These are phyloP conservation scores for Colletotrichum euphorbiae DNA, from an alignment of 2,329 filamentous ascomycete species.

Conservation along the genomic window DNA sequence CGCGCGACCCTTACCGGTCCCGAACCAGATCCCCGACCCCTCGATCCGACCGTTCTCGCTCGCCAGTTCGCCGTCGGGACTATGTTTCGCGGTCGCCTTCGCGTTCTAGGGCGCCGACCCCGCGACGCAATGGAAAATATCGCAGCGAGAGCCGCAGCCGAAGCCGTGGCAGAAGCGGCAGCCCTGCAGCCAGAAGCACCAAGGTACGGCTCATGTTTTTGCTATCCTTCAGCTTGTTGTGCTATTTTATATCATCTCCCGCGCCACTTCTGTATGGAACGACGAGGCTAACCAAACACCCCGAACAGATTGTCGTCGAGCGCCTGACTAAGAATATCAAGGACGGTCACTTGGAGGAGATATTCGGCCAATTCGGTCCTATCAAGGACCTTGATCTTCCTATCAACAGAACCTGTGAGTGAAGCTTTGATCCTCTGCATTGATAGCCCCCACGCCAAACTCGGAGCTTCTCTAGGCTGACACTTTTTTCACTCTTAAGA, in stretches of 20 bases:
- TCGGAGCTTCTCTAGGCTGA: conserved; percentile 29
- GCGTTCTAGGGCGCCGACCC: conserved; percentile 46
- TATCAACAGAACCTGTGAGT: conserved; percentile 71
- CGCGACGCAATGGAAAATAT: conserved; percentile 52
- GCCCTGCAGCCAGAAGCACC: conserved; percentile 58
- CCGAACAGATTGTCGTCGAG: conserved; percentile 88
- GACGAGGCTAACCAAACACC: conserved; percentile 9
- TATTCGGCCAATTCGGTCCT: conserved; percentile 88
- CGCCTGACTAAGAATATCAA: conserved; percentile 96
- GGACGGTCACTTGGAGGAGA: conserved; percentile 87
- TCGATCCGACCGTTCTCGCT: conserved; percentile 50
- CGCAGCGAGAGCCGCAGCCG: conserved; percentile 46
- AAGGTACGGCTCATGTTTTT: conserved; percentile 56
- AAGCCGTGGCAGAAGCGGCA: conserved; percentile 45
- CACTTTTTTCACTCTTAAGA: conserved; percentile 59
- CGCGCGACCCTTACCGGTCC: conserved; percentile 49
- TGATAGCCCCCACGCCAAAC: not conserved
- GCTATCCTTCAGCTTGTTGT: conserved; percentile 4
- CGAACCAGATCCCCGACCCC: conserved; percentile 51
- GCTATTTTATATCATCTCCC: not conserved
- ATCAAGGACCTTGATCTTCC: conserved; percentile 92
- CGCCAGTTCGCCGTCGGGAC: conserved; percentile 47
- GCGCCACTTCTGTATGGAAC: conserved; percentile 12
- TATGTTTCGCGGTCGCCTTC: conserved; percentile 48
- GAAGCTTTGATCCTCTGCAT: not conserved